These are phyloP conservation scores for Blumeria graminis DNA, from an alignment of 2,329 filamentous ascomycete genomes.

Conservation along the genomic window DNA sequence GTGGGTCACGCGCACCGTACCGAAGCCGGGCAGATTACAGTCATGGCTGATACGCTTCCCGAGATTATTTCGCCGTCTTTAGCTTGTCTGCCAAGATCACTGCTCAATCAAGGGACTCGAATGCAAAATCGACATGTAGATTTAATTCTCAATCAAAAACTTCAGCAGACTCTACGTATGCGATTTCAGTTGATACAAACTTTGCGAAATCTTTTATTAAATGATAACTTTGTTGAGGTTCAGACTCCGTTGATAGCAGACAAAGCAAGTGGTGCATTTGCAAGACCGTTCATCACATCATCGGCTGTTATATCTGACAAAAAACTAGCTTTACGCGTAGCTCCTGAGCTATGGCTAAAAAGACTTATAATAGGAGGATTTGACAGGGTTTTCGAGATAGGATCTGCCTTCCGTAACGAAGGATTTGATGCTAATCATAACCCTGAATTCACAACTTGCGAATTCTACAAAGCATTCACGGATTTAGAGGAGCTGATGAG, in stretches of 20 bases:
- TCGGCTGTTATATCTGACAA: slow-evolving; percentile 53
- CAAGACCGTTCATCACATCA: slow-evolving; percentile 61
- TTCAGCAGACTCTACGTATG: slow-evolving; percentile 45
- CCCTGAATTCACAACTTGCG: slow-evolving; percentile 90
- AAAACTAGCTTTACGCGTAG: slow-evolving; percentile 58
- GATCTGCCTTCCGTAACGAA: slow-evolving; percentile 81
- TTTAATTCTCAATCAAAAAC: slow-evolving; percentile 49
- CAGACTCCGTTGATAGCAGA: slow-evolving; percentile 72
- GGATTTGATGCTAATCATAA: slow-evolving; percentile 81
- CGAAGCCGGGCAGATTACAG: slow-evolving; percentile 42
- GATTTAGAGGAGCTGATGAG: slow-evolving; percentile 50
- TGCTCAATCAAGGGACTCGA: slow-evolving; percentile 47
- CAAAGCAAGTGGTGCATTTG: slow-evolving; percentile 65
- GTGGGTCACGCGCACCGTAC: slow-evolving; percentile 48
- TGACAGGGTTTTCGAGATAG: slow-evolving; percentile 78
- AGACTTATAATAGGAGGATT: slow-evolving; percentile 73
- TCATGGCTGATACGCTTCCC: slow-evolving; percentile 45
- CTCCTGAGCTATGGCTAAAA: slow-evolving; percentile 89
- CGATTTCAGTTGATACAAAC: slow-evolving; percentile 51
- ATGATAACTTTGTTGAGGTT: slow-evolving; percentile 58
- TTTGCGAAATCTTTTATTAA: slow-evolving; percentile 49
- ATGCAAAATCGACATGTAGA: slow-evolving; percentile 66
- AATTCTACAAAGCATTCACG: slow-evolving; percentile 80
- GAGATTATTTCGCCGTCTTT: slow-evolving; percentile 52
- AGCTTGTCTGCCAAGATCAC: slow-evolving; percentile 48